Evolutionary conservation across 2,329 filamentous ascomycete species (phyloP), one percentile per base, ranked within the genome.

Genomic region (Colletotrichum lupini): DNA sequence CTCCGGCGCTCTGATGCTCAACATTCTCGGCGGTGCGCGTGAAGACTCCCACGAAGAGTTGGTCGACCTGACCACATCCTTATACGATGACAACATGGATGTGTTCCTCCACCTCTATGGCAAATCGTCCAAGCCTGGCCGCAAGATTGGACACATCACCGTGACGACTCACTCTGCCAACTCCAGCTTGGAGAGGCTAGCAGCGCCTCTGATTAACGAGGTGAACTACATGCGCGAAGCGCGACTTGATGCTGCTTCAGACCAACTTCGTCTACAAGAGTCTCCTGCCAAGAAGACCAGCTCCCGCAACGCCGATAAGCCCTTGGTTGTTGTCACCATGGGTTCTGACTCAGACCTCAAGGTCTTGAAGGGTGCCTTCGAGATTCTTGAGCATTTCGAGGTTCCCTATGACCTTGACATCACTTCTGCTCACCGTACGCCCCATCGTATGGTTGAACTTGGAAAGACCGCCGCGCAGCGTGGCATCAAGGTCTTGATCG

Each of bases 81-180:
- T 84, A 52, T 87, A 85, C 69, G 81, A 81, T 46, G 81, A 83
- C 8, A 81, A 85, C 49, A 85, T 86, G 74, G 88, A 87, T 64
- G 83, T 88, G 16, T 88, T 86, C 65, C 88, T 98, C 12, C 96
- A 99, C 79, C 90, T 98, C 59, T 99, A 99, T 84, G 95, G 95
- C 79, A 98, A 98, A 84, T 91, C 90, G 59, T 93, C 95, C 30
- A 94, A 95, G 77, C 94, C 94, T 5, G 93, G 94, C 42, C 92
- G 97, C 58, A 99, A 98, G 83, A 98, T 98, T 85, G 96, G 96
- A 12, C 97, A 99, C 82, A 91, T 99, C 77, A 98, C 95, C 1
- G 85, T 97, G 49, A 93, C 94, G 1, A 92, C 91, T 1, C 86
- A 89, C 14, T 91, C 90, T 0, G 91, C 95, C 79, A 85, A 89